phyloP scores from a whole-genome alignment of 1,139 yeast genomes.

The Candida frijolesensis region DNA sequence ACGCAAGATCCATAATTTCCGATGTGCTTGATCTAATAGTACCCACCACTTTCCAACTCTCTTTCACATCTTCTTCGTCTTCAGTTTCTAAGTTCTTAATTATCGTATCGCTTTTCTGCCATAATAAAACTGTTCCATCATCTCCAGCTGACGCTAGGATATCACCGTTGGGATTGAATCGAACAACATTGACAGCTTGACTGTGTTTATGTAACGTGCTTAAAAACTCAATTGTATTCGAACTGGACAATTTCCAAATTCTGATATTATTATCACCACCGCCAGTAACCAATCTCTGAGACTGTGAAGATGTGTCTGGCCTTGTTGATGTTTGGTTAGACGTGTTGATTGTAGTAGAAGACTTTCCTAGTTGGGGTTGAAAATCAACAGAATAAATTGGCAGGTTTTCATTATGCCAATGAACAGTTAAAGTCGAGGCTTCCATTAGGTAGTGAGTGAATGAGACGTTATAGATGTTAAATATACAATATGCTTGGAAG shows the following conservation, averaged over 20 bases:
- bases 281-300: slow-evolving; percentile 70
- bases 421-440: slow-evolving; percentile 65
- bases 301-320: background rate
- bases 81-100: slow-evolving; percentile 56
- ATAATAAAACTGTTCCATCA: slow-evolving; percentile 83
- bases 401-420: slow-evolving; percentile 80
- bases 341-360: too few species aligned
- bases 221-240: slow-evolving; percentile 52
- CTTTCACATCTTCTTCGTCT: slow-evolving; percentile 56
- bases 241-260: slow-evolving; percentile 46
- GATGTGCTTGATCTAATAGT: slow-evolving; percentile 60
- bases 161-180: slow-evolving; percentile 72
- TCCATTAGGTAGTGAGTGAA: slow-evolving; percentile 35
- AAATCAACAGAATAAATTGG: slow-evolving; percentile 85
- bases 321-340: slow-evolving; percentile 7
- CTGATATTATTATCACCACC: slow-evolving; percentile 94
- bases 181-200: slow-evolving; percentile 90
- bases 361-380: slow-evolving; percentile 49
- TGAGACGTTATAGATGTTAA: background rate
- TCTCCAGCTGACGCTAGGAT: slow-evolving; percentile 90
- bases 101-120: slow-evolving; percentile 63
- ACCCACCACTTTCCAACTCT: slow-evolving; percentile 59
- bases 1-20: slow-evolving; percentile 85
- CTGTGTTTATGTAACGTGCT: slow-evolving; percentile 85
- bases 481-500: background rate